Base-by-base conservation (phyloP, 805 yeast genomes). In the Kurtzmaniella cleridarum region DNA sequence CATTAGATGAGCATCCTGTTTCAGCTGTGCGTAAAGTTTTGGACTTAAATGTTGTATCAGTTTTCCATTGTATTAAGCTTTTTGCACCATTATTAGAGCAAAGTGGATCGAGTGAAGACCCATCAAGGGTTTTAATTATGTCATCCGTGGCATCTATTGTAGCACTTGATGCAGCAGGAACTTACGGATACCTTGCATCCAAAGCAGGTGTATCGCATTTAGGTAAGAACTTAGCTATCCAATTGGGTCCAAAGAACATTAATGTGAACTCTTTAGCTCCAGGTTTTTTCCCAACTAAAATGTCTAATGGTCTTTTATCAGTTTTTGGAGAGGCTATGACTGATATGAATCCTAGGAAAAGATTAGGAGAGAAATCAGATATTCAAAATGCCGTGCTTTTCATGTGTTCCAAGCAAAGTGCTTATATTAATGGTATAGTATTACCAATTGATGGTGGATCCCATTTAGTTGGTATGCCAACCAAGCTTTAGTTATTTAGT, bases 151-250 rank as follows among this genome's bases (percentile, higher is more conserved):
- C 83, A 1, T 81, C 83, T 1, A 27, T 73, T 17, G 55, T 71
- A 15, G 59, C 71, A 13, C 45, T 62, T 13, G 64, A 59, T 20
- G 43, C 48, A 3, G 75, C 70, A 3, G 84, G 84, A 11, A 73
- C 83, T 7, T 84, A 78, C 50, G 90, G 90, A 5, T 83, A 83
- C 58, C 53, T 73, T 32, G 84, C 89, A 13, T 81, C 89, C 31
- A 83, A 83, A 57, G 85, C 89, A 3, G 90, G 85, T 32, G 79
- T 84, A 3, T 73, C 78, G 41, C 90, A 83, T 54, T 52, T 83
- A 57, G 81, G 82, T 24, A 78, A 76, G 57, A 60, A 70, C 41
- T 69, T 83, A 48, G 84, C 90, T 2, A 57, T 74, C 30, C 82
- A 79, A 52, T 67, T 84, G 49, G 89, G 85, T 2, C 82, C 81